A percentile compares a stretch with the other conserved stretches of the same genome.
Conservation (phyloP, 108 stramenopile species). For the Bacterosira constricta region DNA sequence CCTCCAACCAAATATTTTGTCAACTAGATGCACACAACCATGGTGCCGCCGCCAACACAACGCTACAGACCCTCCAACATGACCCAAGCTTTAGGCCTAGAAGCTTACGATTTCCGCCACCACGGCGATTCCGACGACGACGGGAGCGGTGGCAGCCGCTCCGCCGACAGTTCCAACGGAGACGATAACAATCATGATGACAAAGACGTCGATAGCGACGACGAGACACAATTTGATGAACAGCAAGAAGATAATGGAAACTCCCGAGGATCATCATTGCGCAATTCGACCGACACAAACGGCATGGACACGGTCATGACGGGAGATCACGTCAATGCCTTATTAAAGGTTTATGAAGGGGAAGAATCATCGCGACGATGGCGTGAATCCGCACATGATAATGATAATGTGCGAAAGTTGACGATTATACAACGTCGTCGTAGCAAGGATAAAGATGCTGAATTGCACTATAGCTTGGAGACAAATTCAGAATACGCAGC, state of each 20-base stretch:
- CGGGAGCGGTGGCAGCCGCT: neutral
- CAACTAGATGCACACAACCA: no score
- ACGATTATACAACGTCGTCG: no score
- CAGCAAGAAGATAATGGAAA: neutral
- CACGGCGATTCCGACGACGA: conserved; percentile 12
- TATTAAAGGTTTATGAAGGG: conserved; percentile 1
- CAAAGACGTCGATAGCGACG: neutral
- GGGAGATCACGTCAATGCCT: conserved; percentile 21
- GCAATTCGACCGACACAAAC: conserved; percentile 2
- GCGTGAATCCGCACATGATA: no score
- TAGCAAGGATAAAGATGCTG: no score
- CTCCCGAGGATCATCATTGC: neutral
- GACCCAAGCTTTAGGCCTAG: conserved; percentile 11
- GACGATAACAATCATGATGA: neutral
- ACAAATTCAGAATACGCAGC: no score
- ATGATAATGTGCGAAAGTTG: no score
- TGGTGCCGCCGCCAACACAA: neutral
- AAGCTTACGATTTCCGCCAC: conserved; percentile 6
- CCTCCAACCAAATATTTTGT: no score
- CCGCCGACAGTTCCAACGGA: neutral
- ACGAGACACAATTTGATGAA: neutral
- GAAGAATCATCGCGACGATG: no score
- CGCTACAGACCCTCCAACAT: neutral
- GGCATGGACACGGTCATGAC: neutral
- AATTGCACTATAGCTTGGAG: no score